Evolutionary conservation across 352 stramenopile genomes (phyloP).

Genomic region (Pythium scleroteichum): DNA sequence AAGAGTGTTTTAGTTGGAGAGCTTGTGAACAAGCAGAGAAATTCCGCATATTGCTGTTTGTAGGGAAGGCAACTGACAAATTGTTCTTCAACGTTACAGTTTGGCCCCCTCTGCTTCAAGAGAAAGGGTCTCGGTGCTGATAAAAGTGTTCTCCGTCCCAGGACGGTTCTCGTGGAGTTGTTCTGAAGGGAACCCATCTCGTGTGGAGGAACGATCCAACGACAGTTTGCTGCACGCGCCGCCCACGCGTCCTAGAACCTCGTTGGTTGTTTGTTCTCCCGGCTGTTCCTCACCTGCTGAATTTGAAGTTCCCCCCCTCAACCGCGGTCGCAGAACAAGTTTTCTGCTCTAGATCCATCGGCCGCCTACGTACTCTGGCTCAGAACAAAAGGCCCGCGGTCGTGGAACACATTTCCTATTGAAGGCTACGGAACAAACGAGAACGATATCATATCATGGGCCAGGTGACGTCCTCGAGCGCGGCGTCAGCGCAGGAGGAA

Average conservation of each 20-base stretch:
- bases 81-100: constrained; percentile 23
- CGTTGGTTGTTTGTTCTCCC: constrained; percentile 3
- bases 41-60: constrained; percentile 13
- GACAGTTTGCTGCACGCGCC: constrained; percentile 3
- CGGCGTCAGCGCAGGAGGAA: constrained; percentile 49
- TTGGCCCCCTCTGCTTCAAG: not conserved
- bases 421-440: not conserved
- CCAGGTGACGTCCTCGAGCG: constrained; percentile 50
- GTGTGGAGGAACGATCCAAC: constrained; percentile 5
- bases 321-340: not conserved
- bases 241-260: constrained; percentile 2
- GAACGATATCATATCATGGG: constrained; percentile 45
- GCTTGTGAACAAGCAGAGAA: not conserved
- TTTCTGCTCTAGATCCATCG: too few relatives aligned
- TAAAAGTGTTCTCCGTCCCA: too few relatives aligned
- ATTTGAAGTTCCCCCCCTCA: constrained; percentile 16
- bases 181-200: not conserved
- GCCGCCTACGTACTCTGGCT: not conserved
- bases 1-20: too few relatives aligned
- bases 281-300: constrained; percentile 6
- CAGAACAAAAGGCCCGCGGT: constrained; percentile 3
- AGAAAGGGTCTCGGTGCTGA: too few relatives aligned
- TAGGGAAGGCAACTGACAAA: constrained; percentile 12
- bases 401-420: not conserved
- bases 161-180: too few relatives aligned